phyloP scores from a whole-genome alignment of 1,139 yeast species.

The Protomyces inouyei region DNA sequence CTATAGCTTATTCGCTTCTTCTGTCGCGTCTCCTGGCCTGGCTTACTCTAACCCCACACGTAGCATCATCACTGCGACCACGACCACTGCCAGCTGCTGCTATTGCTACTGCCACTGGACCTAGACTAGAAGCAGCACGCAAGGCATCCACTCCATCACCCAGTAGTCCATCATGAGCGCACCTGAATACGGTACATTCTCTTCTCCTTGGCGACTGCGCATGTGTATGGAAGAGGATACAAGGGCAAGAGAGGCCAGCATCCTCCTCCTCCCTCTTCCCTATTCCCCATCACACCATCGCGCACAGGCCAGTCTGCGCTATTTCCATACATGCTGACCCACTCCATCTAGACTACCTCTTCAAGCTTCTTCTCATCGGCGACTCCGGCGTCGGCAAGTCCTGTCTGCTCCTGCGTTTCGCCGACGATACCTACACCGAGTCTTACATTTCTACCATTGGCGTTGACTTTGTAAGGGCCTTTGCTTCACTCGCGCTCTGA shows the following conservation, averaged over 20 bases:
- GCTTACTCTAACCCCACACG: not conserved
- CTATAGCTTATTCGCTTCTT: not conserved
- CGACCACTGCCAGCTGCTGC: not conserved
- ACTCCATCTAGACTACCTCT: slow-evolving; percentile 60
- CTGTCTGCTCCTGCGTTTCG: slow-evolving; percentile 87
- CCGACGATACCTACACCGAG: slow-evolving; percentile 95
- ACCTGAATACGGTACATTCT: not conserved
- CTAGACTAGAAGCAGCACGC: too few relatives aligned
- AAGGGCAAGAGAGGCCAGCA: too few relatives aligned
- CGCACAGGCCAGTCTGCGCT: too few relatives aligned
- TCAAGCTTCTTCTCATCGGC: slow-evolving; percentile 69
- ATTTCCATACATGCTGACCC: not conserved
- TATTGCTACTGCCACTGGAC: too few relatives aligned
- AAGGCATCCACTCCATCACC: not conserved
- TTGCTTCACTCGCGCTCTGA: slow-evolving; percentile 17
- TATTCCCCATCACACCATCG: too few relatives aligned
- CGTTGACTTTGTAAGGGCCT: slow-evolving; percentile 61
- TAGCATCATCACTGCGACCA: not conserved
- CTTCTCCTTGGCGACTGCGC: too few relatives aligned
- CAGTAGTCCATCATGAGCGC: not conserved
- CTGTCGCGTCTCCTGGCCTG: not conserved
- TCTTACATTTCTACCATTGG: slow-evolving; percentile 97
- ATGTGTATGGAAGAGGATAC: too few relatives aligned
- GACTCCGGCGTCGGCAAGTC: slow-evolving; percentile 99
- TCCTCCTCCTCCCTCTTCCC: too few relatives aligned